These are phyloP conservation scores for Acephala macrosclerotiorum DNA, from an alignment of 2,329 filamentous ascomycete species.

Conservation along the genomic window DNA sequence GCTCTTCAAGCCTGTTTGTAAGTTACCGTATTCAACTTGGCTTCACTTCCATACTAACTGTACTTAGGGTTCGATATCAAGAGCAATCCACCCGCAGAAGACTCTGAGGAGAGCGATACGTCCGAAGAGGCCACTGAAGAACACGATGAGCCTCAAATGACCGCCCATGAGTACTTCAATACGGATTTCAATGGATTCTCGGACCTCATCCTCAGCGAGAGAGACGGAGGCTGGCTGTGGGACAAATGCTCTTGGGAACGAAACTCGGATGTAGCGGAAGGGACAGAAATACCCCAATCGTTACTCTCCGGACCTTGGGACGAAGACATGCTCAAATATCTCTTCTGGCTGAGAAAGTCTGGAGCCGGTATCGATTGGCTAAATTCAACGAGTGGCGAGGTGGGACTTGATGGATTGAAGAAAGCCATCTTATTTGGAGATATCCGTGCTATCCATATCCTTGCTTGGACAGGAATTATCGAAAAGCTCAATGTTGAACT, in stretches of 20 bases:
- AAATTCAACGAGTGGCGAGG: constrained; percentile 41
- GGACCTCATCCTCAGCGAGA: constrained; percentile 14
- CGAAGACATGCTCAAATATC: constrained; percentile 34
- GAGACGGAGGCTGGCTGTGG: neutral
- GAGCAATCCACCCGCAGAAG: neutral
- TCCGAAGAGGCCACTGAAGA: neutral
- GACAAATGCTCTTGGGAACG: constrained; percentile 8
- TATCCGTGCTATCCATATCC: constrained; percentile 31
- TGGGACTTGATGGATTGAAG: constrained; percentile 36
- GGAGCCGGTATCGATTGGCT: constrained; percentile 39
- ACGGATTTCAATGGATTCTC: constrained; percentile 31
- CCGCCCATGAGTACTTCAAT: constrained; percentile 26
- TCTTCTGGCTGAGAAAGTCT: constrained; percentile 42
- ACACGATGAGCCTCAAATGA: constrained; percentile 1
- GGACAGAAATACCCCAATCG: constrained; percentile 39
- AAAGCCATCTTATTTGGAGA: constrained; percentile 35
- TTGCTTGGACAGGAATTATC: constrained; percentile 31
- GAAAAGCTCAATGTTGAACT: constrained; percentile 28
- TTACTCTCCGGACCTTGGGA: constrained; percentile 43
- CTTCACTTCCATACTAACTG: neutral
- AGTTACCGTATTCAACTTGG: neutral
- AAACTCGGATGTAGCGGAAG: constrained; percentile 27
- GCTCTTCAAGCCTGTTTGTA: constrained; percentile 6
- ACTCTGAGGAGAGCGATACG: neutral
- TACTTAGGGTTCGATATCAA: neutral